Base-by-base conservation (phyloP, 768 basidiomycete genomes). In the Leccinum uliginosum region DNA sequence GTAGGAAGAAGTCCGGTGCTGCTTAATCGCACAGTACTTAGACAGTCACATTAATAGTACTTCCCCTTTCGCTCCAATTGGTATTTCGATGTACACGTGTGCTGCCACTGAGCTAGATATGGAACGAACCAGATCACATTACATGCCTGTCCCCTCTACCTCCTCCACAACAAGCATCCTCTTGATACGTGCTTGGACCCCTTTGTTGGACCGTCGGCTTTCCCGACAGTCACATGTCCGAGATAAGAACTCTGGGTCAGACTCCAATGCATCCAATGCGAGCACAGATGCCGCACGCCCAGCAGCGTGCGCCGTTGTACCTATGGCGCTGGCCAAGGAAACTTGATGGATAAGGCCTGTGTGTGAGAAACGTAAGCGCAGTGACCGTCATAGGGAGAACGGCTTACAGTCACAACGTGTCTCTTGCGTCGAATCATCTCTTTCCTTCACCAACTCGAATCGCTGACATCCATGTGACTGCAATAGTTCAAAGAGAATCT, bases 201-300 rank as follows among this genome's bases (percentile, higher is more conserved):
- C 71, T 62, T 73, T 76, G 60, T 70, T 71, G 19, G 71, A 67
- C 56, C 65, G 67, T 24, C 61, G 67, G 30, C 53, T 65, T 54
- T 64, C 66, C 51, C 83, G 76, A 70, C 90, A 93, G 70, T 89
- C 82, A 66, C 90, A 93, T 19, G 76, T 81, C 48, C 80, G 78
- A 6, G 77, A 71, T 66, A 92, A 71, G 54, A 91, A 84, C 12
- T 76, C 77, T 6, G 83, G 71, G 64, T 90, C 83, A 26, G 80
- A 81, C 56, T 87, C 81, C 32, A 93, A 69, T 17, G 82, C 83
- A 65, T 89, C 85, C 58, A 93, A 67, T 11, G 89, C 89, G n/a
- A 75, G 75, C 49, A 81, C 62, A 6, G 86, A 87, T 4, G 85
- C 85, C 38, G 71, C 74, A 59, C 87, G 80, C 6, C 83, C 79